These are phyloP conservation scores for Mortierella sp. DNA, from an alignment of 371 early-diverging fungal genomes.

Conservation along the genomic window DNA sequence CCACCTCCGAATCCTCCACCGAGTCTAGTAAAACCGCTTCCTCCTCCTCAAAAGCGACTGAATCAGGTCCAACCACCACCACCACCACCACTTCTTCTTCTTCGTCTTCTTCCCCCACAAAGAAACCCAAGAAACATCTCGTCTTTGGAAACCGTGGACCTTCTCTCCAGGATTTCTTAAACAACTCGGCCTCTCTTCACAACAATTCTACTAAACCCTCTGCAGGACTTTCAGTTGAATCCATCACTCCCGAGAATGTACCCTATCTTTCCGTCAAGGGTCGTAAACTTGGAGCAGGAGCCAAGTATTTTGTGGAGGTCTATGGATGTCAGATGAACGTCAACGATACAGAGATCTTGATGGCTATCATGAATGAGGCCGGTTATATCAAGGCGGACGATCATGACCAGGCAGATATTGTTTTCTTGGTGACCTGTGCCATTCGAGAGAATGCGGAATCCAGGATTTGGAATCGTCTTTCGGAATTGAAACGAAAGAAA, in stretches of 20 bases:
- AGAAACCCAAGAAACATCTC: conserved; percentile 54
- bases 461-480: conserved; percentile 77
- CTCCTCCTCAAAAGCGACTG: not conserved
- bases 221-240: no score
- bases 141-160: conserved; percentile 76
- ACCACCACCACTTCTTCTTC: no score
- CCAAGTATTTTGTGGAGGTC: conserved; percentile 75
- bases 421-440: conserved; percentile 84
- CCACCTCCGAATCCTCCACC: not conserved
- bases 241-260: conserved; percentile 54
- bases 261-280: conserved; percentile 66
- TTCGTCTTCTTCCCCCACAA: not conserved
- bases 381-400: conserved; percentile 72
- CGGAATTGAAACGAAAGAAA: conserved; percentile 65
- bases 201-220: conserved; percentile 19
- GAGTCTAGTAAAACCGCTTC: not conserved
- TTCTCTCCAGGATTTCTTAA: conserved; percentile 72
- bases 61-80: not conserved
- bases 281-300: conserved; percentile 55
- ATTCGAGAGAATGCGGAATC: conserved; percentile 84
- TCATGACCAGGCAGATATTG: conserved; percentile 71
- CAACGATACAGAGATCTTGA: conserved; percentile 83
- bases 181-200: conserved; percentile 42
- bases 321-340: conserved; percentile 90
- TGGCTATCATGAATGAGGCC: conserved; percentile 75